A percentile compares a stretch with the other conserved stretches of the same genome.
These are phyloP conservation scores for Wickerhamia fluorescens DNA, from an alignment of 805 yeast genomes.

Conservation along the genomic window DNA sequence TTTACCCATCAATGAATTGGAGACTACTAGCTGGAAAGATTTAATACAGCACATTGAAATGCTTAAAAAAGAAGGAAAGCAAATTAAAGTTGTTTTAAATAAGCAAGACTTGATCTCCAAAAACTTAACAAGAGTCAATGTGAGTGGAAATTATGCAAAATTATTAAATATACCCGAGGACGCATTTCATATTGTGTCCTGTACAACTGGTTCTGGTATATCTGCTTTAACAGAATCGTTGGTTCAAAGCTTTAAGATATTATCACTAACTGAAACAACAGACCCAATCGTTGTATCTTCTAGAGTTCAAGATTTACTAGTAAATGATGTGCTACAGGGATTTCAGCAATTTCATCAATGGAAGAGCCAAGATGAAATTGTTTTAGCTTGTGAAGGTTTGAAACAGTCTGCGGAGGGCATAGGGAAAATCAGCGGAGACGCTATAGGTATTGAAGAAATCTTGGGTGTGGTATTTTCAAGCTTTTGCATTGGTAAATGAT, in stretches of 20 bases:
- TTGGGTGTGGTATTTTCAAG: conserved; percentile 85
- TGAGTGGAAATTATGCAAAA: conserved; percentile 4
- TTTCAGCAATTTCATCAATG: conserved; percentile 53
- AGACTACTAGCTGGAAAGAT: conserved; percentile 17
- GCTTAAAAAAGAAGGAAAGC: conserved; percentile 20
- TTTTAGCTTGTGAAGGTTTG: conserved; percentile 72
- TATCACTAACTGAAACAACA: conserved; percentile 43
- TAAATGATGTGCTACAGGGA: conserved; percentile 71
- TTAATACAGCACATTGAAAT: conserved; percentile 31
- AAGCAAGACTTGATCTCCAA: conserved; percentile 45
- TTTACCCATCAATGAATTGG: conserved; percentile 38
- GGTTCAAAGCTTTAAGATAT: conserved; percentile 36
- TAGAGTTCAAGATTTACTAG: conserved; percentile 67
- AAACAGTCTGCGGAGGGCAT: conserved; percentile 74
- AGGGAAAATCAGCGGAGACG: conserved; percentile 86
- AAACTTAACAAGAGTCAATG: not conserved
- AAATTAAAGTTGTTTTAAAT: conserved; percentile 45
- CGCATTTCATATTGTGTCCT: conserved; percentile 43
- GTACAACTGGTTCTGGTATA: conserved; percentile 53
- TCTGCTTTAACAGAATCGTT: conserved; percentile 36
- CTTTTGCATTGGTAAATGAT: conserved; percentile 87
- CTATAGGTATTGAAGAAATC: conserved; percentile 84
- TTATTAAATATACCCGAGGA: conserved; percentile 9
- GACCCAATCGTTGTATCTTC: conserved; percentile 70
- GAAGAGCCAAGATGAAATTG: conserved; percentile 57